Evolutionary conservation across 371 early-diverging fungal genomes (phyloP), one percentile per base, ranked within the genome.

Genomic region (Parasitella parasitica): DNA sequence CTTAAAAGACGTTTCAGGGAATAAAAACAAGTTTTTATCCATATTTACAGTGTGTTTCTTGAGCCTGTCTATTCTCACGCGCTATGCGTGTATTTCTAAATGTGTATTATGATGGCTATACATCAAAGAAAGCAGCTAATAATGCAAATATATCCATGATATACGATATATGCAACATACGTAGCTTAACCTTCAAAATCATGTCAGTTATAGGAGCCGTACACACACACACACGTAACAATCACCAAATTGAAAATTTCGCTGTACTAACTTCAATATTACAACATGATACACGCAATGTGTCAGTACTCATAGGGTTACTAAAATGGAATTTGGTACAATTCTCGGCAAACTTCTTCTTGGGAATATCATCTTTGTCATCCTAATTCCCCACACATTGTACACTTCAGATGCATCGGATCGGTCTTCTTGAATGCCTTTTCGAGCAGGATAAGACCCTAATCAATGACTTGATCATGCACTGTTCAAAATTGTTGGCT

Each of bases 321-420:
- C 46, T 30, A 54, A 36, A 55, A 28, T n/a, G 38, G 27, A 37
- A 39, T 38, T 38, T 37, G 9, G 39, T 24, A 16, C 39, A 55
- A 50, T 50, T 27, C 22, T 46, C 46, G 46, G 46, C 46, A 27
- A 27, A 26, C 27, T 16, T 9, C 13, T 27, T 27, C 55, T 26
- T 37, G 55, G 27, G 37, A 22, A 55, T 37, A 37, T 55, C 55
- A 16, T 55, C 55, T 55, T 55, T 55, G 55, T 55, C 55, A 55
- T 55, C 55, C 8, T 38, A 55, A 55, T 55, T 55, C 55, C 55
- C 55, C 55, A 38, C 55, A 55, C 34, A 24, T 6, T 24, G n/a
- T n/a, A n/a, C n/a, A n/a, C n/a, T n/a, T n/a, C n/a, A n/a, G n/a
- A n/a, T n/a, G n/a, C n/a, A n/a, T n/a, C n/a, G n/a, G n/a, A n/a